Evolutionary conservation across 139 green algal species (phyloP).

Genomic region (Chlorella sorokiniana): DNA sequence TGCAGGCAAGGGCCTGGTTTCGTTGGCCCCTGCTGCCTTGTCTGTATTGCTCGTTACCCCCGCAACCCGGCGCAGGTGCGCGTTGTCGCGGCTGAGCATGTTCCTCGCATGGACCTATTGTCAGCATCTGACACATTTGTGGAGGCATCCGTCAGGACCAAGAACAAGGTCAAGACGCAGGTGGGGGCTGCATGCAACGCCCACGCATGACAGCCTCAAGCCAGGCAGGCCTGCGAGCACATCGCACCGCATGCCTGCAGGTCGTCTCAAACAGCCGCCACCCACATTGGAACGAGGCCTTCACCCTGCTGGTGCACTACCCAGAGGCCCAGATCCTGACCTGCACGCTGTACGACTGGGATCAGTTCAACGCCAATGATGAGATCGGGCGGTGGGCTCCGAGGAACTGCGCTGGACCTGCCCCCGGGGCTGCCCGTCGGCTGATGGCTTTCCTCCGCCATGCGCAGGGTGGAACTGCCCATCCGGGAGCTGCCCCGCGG

Average conservation of each 20-base stretch:
- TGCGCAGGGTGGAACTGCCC: not conserved
- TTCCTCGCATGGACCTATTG: conserved; percentile 25
- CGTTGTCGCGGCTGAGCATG: conserved; percentile 25
- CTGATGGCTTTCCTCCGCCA: not conserved
- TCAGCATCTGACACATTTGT: conserved; percentile 9
- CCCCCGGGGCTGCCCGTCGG: no score
- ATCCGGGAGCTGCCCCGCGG: not conserved
- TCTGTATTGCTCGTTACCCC: not conserved
- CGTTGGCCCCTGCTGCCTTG: not conserved
- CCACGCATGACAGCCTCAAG: no score
- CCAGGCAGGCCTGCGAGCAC: no score
- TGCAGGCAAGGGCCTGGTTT: not conserved
- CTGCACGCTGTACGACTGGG: conserved; percentile 1
- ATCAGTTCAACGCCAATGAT: conserved; percentile 8
- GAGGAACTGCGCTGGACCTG: no score
- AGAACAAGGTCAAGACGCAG: conserved; percentile 39
- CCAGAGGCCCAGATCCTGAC: conserved; percentile 31
- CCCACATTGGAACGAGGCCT: conserved; percentile 47
- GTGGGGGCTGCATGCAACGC: not conserved
- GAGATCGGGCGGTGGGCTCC: conserved; percentile 14
- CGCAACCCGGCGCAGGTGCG: conserved; percentile 37
- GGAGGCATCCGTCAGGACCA: conserved; percentile 18
- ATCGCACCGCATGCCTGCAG: not conserved
- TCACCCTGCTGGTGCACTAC: conserved; percentile 45
- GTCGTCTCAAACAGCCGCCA: conserved; percentile 20